Base-by-base conservation (phyloP, 345 rosid genomes). In the Brassica carinata region DNA sequence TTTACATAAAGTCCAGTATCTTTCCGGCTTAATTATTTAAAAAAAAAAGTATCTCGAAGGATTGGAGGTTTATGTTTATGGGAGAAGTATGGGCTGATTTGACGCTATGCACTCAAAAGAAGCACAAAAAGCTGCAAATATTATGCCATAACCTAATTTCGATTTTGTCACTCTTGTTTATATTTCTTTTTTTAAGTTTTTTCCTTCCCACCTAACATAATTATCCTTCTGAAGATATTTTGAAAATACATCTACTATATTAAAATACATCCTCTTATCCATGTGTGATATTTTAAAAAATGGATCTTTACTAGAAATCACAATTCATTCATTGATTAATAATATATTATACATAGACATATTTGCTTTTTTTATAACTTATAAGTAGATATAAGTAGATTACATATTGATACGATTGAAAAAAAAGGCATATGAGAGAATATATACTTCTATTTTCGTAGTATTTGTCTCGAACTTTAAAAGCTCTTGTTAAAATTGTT, bases 31-130 rank as follows among this genome's bases (percentile, higher is more conserved):
- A n/a, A n/a, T n/a, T n/a, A n/a, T n/a, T n/a, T n/a, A n/a, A n/a
- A n/a, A n/a, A n/a, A n/a, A n/a, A n/a, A n/a, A n/a, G n/a, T n/a
- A n/a, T n/a, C n/a, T n/a, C n/a, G 31, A 59, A 30, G 31, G 11
- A 26, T 34, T 68, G 10, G 75, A 63, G 19, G 75, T 26, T 51
- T 74, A 34, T 48, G 69, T 45, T 74, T 75, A 51, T 69, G 83
- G 83, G 80, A n/a, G n/a, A n/a, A 57, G 84, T 71, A 81, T 81
- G 84, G 80, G 83, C 40, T 71, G 59, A 71, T 45, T 76, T 81
- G 80, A 81, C 80, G 69, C 23, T 40, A 76, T 71, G 84, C 77
- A 71, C 83, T 64, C 72, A 71, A 81, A 81, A 76, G 80, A 71
- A 57, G 84, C 80, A 59, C 57, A 48, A 70, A 80, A 81, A 58